These are phyloP conservation scores for Polychaeton citri DNA, from an alignment of 2,329 filamentous ascomycete species.

Conservation along the genomic window DNA sequence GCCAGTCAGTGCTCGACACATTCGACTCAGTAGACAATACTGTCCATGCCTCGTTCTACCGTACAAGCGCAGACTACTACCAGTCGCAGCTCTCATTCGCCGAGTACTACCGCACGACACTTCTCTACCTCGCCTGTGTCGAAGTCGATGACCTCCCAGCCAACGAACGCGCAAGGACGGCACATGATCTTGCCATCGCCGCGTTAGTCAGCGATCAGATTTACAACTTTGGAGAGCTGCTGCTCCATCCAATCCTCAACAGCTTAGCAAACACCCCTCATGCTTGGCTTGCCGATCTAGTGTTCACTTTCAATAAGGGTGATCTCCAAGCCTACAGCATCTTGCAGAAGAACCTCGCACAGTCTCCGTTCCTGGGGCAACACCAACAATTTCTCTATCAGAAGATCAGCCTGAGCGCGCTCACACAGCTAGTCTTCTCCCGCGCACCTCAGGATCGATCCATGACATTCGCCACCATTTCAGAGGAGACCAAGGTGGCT, in stretches of 20 bases:
- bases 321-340: constrained; percentile 79
- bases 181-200: constrained; percentile 85
- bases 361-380: constrained; percentile 64
- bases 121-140: constrained; percentile 94
- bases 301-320: constrained; percentile 94
- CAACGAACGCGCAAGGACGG: constrained; percentile 65
- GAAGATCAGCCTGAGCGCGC: constrained; percentile 92
- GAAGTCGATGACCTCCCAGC: constrained; percentile 62
- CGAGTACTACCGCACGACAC: constrained; percentile 91
- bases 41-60: constrained; percentile 93
- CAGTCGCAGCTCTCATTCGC: constrained; percentile 84
- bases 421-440: constrained; percentile 93
- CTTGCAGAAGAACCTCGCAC: constrained; percentile 55
- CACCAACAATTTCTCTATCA: constrained; percentile 80
- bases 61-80: constrained; percentile 89
- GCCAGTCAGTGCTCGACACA: constrained; percentile 73
- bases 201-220: constrained; percentile 88
- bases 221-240: constrained; percentile 99
- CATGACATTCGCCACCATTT: constrained; percentile 82
- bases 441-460: constrained; percentile 89
- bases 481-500: constrained; percentile 81
- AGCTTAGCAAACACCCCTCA: constrained; percentile 62
- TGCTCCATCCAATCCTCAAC: constrained; percentile 90
- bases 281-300: constrained; percentile 83
- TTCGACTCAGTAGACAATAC: constrained; percentile 94